Evolutionary conservation across 371 early-diverging fungal genomes (phyloP), one percentile per base, ranked within the genome.

Genomic region (Circinella umbellata): DNA sequence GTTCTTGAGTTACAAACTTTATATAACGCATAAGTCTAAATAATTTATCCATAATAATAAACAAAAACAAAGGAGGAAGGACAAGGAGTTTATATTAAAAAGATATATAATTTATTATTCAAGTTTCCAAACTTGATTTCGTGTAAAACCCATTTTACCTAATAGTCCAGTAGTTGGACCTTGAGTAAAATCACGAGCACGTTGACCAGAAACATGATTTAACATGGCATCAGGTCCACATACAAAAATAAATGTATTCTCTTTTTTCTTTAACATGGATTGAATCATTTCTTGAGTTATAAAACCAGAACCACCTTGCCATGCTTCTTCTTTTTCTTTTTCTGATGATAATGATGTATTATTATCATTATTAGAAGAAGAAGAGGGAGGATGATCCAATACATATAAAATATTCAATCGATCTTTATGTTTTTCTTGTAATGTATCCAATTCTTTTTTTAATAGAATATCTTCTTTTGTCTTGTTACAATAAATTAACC

Each of bases 401-500:
- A 93, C 90, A 76, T 98, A 95, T 74, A 88, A 77, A 35, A 98
- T 90, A 60, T 85, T 79, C 70, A 98, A 88, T 72, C 91, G 86
- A n/a, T 91, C 91, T 76, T 94, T 87, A 72, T 92, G 76, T 69
- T 93, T 86, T 65, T 87, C 77, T 54, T 79, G 78, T 35, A 96
- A 80, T 39, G 73, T 72, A 67, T 96, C 95, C 11, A 99, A 86
- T 74, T 96, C 94, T 18, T 91, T 83, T 73, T 78, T 84, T 62
- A 97, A 73, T 42, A 98, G 69, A 67, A 98, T 97, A 70, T 98
- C 98, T 27, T 94, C 89, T 74, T 88, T 84, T 13, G 80, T 89
- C 47, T 91, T 91, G 78, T 99, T 99, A 61, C 95, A 97, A 81
- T 93, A 97, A 49, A 99, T 84, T 15, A 99, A 78, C 70, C 76